A percentile compares a stretch with the other conserved stretches of the same genome.
These are phyloP conservation scores for Solanum medicagineum DNA, from an alignment of 257 asterid species.

Conservation along the genomic window DNA sequence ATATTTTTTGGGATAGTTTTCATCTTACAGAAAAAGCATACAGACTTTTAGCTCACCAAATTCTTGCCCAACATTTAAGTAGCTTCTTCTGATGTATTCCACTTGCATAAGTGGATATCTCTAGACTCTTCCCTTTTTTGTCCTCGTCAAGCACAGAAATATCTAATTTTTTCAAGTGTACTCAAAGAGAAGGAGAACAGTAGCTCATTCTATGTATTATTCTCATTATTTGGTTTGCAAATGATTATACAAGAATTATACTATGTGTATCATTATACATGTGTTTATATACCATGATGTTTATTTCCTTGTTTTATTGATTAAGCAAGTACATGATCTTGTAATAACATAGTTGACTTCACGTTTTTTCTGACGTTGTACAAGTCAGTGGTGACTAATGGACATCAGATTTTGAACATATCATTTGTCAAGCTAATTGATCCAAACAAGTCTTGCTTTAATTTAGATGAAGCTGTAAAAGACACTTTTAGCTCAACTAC, in stretches of 20 bases:
- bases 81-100: not conserved
- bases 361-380: not conserved
- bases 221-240: not conserved
- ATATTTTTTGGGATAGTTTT: slow-evolving; percentile 6
- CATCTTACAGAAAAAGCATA: slow-evolving; percentile 5
- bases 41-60: not conserved
- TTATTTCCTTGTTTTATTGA: not conserved
- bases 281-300: not conserved
- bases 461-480: slow-evolving; percentile 11
- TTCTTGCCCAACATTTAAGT: not conserved
- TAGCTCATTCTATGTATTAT: not conserved
- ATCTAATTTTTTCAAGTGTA: not conserved
- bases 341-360: not conserved
- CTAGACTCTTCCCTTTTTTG: not conserved
- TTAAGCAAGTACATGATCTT: not conserved
- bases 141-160: not conserved
- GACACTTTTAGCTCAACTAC: slow-evolving; percentile 44
- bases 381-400: slow-evolving; percentile 24
- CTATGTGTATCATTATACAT: not conserved
- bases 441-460: slow-evolving; percentile 33
- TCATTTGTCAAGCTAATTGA: slow-evolving; percentile 53
- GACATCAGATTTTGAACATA: slow-evolving; percentile 48
- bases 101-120: not conserved
- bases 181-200: not conserved
- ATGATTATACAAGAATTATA: not conserved